phyloP scores from a whole-genome alignment of 2,329 filamentous ascomycete genomes.

The Boeremia exigua region DNA sequence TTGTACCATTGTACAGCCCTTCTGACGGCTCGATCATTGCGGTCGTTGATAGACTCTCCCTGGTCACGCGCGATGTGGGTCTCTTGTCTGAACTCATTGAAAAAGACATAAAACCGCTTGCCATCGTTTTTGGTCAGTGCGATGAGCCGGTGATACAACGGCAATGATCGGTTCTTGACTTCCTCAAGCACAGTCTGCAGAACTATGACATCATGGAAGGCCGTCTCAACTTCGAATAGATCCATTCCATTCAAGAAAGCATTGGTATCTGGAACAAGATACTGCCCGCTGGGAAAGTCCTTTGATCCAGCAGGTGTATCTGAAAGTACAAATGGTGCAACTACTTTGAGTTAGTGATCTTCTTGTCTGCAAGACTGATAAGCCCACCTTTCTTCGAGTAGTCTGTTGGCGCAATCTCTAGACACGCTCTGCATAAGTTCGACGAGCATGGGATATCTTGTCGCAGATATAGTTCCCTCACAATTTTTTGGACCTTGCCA shows the following conservation, averaged over 20 bases:
- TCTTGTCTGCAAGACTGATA: constrained; percentile 10
- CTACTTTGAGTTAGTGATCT: constrained; percentile 54
- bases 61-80: constrained; percentile 78
- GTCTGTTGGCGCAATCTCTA: constrained; percentile 76
- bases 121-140: constrained; percentile 92
- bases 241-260: constrained; percentile 96
- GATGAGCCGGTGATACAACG: constrained; percentile 92
- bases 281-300: constrained; percentile 84
- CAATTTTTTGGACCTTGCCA: constrained; percentile 98
- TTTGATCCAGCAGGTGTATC: constrained; percentile 86
- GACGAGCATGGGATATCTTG: constrained; percentile 98
- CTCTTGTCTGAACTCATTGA: constrained; percentile 96
- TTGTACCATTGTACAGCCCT: constrained; percentile 89
- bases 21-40: constrained; percentile 91
- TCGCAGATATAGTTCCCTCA: constrained; percentile 92
- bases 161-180: constrained; percentile 88
- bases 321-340: constrained; percentile 83
- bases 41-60: constrained; percentile 91
- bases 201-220: constrained; percentile 96
- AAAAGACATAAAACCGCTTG: constrained; percentile 98
- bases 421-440: constrained; percentile 79
- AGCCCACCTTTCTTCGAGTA: constrained; percentile 74
- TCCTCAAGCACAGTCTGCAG: constrained; percentile 97
- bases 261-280: constrained; percentile 95
- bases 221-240: constrained; percentile 87